These are phyloP conservation scores for Cladophialophora exuberans DNA, from an alignment of 2,329 filamentous ascomycete genomes.

Conservation along the genomic window DNA sequence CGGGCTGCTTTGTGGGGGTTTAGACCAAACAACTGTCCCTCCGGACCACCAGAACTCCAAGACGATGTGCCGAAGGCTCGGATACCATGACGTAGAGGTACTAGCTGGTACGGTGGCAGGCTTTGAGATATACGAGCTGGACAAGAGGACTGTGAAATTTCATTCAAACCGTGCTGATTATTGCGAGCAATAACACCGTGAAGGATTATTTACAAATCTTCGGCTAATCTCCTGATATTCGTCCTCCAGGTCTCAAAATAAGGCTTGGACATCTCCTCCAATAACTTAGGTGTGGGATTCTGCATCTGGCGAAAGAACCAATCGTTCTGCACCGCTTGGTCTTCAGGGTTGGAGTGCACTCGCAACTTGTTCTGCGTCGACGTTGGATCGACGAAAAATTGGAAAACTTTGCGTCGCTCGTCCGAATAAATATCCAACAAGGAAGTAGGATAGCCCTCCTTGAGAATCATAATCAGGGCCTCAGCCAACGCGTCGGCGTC, in stretches of 20 bases:
- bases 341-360: slow-evolving; percentile 6
- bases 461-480: slow-evolving; percentile 20
- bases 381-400: slow-evolving; percentile 20
- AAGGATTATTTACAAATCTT: no score
- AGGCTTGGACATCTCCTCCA: slow-evolving; percentile 9
- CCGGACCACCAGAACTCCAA: no score
- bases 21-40: no score
- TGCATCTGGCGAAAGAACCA: slow-evolving; percentile 14
- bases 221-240: slow-evolving; percentile 12
- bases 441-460: background rate
- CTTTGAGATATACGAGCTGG: no score
- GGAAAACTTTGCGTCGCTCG: slow-evolving; percentile 21
- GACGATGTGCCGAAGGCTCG: no score
- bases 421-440: slow-evolving; percentile 16
- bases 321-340: slow-evolving; percentile 12
- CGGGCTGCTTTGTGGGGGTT: no score
- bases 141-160: no score
- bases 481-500: slow-evolving; percentile 13
- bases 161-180: no score
- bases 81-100: no score
- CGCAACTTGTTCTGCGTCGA: slow-evolving; percentile 22
- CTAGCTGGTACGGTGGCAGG: no score
- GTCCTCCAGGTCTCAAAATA: slow-evolving; percentile 19
- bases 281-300: background rate
- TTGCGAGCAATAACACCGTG: no score